Conservation (phyloP, 2,329 filamentous ascomycete species). For the Aspergillus pseudonomiae region DNA sequence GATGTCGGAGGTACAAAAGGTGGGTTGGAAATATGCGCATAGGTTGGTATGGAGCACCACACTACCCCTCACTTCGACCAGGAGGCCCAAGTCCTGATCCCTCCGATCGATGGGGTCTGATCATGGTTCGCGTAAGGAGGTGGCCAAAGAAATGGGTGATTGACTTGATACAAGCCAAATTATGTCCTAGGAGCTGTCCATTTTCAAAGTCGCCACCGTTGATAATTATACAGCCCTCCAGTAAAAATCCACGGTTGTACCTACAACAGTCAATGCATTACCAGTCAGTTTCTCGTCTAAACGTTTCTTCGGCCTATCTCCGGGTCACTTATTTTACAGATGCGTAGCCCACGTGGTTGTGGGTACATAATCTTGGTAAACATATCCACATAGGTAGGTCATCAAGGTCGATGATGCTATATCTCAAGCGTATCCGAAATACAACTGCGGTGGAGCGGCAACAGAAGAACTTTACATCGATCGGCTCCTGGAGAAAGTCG, state of each 20-base stretch:
- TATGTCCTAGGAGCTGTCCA: neutral
- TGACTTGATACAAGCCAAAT: neutral
- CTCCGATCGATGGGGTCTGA: conserved; percentile 6
- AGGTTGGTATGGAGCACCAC: neutral
- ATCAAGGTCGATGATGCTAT: neutral
- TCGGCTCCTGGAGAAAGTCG: neutral
- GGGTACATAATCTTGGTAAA: neutral
- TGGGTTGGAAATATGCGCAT: neutral
- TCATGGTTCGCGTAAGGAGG: conserved; percentile 7
- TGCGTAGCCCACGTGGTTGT: neutral
- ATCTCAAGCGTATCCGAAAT: neutral
- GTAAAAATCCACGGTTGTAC: neutral
- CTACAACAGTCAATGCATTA: neutral
- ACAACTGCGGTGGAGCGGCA: neutral
- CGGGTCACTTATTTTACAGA: neutral
- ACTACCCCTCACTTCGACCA: neutral
- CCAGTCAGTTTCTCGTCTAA: neutral
- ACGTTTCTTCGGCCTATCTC: conserved; percentile 1
- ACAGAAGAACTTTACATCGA: neutral
- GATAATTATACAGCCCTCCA: neutral
- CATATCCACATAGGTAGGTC: neutral
- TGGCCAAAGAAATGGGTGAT: neutral
- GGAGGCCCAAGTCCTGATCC: conserved; percentile 4
- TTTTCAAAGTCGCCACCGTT: neutral
- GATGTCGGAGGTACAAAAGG: neutral